Percentiles rank a stretch among this genome's conserved stretches.
phyloP scores from a whole-genome alignment of 208 protist genomes.

The Acanthamoeba divionensis region DNA sequence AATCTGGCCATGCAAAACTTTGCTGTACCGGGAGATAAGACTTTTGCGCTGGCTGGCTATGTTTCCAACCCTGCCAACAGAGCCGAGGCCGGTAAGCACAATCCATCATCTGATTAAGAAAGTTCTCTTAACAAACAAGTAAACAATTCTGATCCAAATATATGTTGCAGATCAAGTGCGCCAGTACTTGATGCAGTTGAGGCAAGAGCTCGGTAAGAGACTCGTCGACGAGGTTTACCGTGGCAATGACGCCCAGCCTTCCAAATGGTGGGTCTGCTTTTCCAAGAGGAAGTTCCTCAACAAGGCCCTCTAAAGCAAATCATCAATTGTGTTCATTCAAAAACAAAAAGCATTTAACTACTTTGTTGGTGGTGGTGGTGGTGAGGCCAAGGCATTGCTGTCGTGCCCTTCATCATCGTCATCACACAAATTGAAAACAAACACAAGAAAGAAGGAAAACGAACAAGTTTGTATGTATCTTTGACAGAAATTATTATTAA shows the following conservation, averaged over 20 bases:
- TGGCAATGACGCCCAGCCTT: conserved; percentile 59
- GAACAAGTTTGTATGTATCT: too few relatives aligned
- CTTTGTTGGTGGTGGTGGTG: too few relatives aligned
- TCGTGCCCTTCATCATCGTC: too few relatives aligned
- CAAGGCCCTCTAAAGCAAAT: conserved; percentile 77
- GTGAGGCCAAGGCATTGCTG: too few relatives aligned
- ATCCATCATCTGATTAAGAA: too few relatives aligned
- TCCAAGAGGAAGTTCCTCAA: conserved; percentile 84
- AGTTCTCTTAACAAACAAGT: not conserved
- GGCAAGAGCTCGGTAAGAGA: conserved; percentile 79
- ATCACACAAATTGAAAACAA: too few relatives aligned
- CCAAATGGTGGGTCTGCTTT: conserved; percentile 87
- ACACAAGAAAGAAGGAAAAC: too few relatives aligned
- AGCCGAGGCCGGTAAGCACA: conserved; percentile 69
- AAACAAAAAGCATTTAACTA: too few relatives aligned
- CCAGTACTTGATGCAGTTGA: conserved; percentile 81
- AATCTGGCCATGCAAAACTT: conserved; percentile 79
- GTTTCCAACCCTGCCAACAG: conserved; percentile 65
- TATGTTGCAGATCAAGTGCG: conserved; percentile 68
- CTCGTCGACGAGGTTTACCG: conserved; percentile 74
- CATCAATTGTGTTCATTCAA: too few relatives aligned
- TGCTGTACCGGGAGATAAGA: conserved; percentile 77
- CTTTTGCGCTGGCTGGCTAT: conserved; percentile 75
- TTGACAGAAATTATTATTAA: too few relatives aligned
- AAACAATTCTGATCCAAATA: not conserved